Conservation (phyloP, 2,329 filamentous ascomycete genomes). For the Fusarium pseudograminearum region DNA sequence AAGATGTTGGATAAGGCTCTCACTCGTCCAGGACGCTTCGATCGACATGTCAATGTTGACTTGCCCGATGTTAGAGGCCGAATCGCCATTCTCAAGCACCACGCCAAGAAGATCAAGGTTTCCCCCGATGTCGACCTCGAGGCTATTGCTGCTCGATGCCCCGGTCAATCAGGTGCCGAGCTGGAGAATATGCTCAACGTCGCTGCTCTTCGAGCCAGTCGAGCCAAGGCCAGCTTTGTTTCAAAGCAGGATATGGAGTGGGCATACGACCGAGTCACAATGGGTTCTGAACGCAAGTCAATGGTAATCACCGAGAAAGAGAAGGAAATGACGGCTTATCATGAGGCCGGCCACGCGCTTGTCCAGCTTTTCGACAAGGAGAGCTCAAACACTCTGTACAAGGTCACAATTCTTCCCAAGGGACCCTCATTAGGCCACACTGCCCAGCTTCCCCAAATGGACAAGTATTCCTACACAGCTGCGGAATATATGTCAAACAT, state of each 20-base stretch:
- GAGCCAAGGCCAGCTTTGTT: constrained; percentile 81
- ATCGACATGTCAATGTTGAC: constrained; percentile 88
- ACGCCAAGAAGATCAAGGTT: constrained; percentile 90
- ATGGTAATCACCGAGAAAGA: constrained; percentile 93
- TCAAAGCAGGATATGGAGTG: constrained; percentile 88
- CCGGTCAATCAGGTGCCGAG: constrained; percentile 94
- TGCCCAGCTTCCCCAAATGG: constrained; percentile 87
- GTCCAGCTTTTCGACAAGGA: constrained; percentile 84
- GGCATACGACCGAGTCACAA: constrained; percentile 98
- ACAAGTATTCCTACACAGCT: constrained; percentile 90
- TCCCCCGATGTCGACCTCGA: constrained; percentile 84
- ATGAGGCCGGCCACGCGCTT: constrained; percentile 95
- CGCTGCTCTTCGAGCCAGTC: constrained; percentile 93
- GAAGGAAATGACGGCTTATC: constrained; percentile 94
- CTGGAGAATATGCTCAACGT: constrained; percentile 98
- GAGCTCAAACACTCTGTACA: constrained; percentile 84
- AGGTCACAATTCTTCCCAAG: constrained; percentile 95
- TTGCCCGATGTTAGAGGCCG: constrained; percentile 94
- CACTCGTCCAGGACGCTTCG: constrained; percentile 93
- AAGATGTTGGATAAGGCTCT: constrained; percentile 94
- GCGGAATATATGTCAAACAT: constrained; percentile 84
- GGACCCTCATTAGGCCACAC: constrained; percentile 89
- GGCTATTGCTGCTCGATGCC: constrained; percentile 85
- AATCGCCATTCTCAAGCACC: constrained; percentile 91
- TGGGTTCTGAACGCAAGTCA: constrained; percentile 92